Percentiles rank a stretch among this genome's conserved stretches.
phyloP scores from a whole-genome alignment of 1,139 yeast species.

The Saccharomyces hybrid region DNA sequence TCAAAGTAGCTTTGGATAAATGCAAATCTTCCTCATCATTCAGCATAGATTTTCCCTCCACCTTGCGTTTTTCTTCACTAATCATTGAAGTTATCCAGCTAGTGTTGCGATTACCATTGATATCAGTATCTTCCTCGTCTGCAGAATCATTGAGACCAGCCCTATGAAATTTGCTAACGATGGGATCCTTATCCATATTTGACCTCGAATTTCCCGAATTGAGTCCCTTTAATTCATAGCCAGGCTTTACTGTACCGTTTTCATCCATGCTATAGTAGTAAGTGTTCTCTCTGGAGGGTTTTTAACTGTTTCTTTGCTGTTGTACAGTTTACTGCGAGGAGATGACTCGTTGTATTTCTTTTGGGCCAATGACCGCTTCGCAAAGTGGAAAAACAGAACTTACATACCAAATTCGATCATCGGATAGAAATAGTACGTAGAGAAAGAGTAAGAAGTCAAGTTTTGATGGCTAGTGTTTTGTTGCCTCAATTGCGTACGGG shows the following conservation, averaged over 20 bases:
- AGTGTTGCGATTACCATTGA: background rate
- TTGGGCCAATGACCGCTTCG: background rate
- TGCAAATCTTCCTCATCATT: background rate
- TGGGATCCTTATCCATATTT: background rate
- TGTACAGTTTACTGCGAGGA: background rate
- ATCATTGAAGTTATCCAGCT: background rate
- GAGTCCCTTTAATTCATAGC: background rate
- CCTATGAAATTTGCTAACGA: background rate
- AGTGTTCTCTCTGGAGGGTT: background rate
- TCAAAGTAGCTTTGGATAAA: background rate
- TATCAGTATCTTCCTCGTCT: background rate
- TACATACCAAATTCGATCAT: background rate
- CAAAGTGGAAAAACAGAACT: background rate
- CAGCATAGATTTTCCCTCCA: background rate
- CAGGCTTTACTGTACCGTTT: background rate
- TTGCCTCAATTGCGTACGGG: constrained; percentile 84
- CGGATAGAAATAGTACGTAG: background rate
- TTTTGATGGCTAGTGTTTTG: constrained; percentile 72
- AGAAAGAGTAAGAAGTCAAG: background rate
- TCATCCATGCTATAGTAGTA: background rate
- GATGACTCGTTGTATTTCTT: background rate
- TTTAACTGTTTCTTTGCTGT: background rate
- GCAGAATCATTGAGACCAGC: background rate
- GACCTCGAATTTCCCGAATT: background rate
- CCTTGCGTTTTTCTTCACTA: background rate